phyloP scores from a whole-genome alignment of 805 yeast genomes.

The Wickerhamomyces queroliae region DNA sequence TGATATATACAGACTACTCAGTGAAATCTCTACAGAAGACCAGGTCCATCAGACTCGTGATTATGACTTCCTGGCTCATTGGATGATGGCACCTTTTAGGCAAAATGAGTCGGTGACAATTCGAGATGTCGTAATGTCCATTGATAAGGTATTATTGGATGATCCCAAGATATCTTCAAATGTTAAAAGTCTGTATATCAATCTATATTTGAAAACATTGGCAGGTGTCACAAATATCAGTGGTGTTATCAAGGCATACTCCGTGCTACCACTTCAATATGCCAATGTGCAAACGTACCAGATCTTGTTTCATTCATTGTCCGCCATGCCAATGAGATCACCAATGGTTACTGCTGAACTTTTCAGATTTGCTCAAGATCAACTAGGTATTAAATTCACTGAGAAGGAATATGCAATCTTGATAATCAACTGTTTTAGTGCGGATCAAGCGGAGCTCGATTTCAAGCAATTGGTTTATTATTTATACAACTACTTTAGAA shows the following conservation, averaged over 20 bases:
- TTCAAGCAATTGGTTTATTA: background rate
- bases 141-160: background rate
- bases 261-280: constrained; percentile 2
- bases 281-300: constrained; percentile 5
- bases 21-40: background rate
- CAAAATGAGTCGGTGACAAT: background rate
- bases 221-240: constrained; percentile 10
- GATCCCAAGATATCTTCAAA: background rate
- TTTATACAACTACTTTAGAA: background rate
- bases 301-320: constrained; percentile 11
- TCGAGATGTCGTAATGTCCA: no score
- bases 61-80: background rate
- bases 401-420: background rate
- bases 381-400: background rate
- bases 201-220: constrained; percentile 8
- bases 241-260: constrained; percentile 14
- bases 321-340: constrained; percentile 10
- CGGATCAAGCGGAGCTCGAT: background rate
- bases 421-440: background rate
- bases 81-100: background rate
- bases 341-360: constrained; percentile 7
- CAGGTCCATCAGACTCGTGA: background rate
- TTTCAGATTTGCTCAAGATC: constrained; percentile 3
- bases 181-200: constrained; percentile 6
- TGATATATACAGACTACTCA: background rate